These are phyloP conservation scores for Acanthochlamys bracteata DNA, from an alignment of 106 monocot species.

Conservation along the genomic window DNA sequence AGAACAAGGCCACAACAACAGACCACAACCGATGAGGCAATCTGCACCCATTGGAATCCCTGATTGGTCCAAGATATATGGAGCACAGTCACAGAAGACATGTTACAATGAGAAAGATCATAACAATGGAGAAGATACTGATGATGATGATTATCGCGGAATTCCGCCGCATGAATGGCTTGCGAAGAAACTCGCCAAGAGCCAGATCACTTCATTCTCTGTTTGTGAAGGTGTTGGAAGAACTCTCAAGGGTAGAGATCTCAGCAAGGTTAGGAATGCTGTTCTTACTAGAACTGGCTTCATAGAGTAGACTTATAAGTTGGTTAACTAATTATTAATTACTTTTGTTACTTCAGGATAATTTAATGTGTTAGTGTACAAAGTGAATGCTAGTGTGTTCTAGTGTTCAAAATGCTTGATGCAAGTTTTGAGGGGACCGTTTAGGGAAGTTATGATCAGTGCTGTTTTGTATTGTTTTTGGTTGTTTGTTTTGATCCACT, in stretches of 20 bases:
- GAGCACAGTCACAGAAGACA: background rate
- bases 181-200: constrained; percentile 45
- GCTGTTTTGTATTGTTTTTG: background rate
- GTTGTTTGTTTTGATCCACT: too few species aligned
- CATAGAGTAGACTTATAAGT: constrained; percentile 28
- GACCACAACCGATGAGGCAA: constrained; percentile 4
- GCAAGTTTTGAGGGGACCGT: background rate
- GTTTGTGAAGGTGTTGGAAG: constrained; percentile 68
- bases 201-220: constrained; percentile 62
- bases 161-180: constrained; percentile 68
- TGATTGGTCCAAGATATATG: constrained; percentile 36
- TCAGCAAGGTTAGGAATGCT: constrained; percentile 63
- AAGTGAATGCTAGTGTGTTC: background rate
- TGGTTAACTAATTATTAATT: background rate
- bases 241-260: constrained; percentile 69
- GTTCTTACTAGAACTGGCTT: constrained; percentile 64
- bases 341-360: background rate
- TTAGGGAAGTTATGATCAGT: background rate
- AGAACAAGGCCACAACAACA: background rate
- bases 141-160: constrained; percentile 18
- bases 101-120: background rate
- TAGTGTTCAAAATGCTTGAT: too few species aligned
- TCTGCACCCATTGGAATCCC: constrained; percentile 48
- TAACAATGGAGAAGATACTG: constrained; percentile 13
- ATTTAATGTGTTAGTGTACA: background rate